Percentiles rank a stretch among this genome's conserved stretches.
These are phyloP conservation scores for Tricholoma bakamatsutake DNA, from an alignment of 768 basidiomycete species.

Conservation along the genomic window DNA sequence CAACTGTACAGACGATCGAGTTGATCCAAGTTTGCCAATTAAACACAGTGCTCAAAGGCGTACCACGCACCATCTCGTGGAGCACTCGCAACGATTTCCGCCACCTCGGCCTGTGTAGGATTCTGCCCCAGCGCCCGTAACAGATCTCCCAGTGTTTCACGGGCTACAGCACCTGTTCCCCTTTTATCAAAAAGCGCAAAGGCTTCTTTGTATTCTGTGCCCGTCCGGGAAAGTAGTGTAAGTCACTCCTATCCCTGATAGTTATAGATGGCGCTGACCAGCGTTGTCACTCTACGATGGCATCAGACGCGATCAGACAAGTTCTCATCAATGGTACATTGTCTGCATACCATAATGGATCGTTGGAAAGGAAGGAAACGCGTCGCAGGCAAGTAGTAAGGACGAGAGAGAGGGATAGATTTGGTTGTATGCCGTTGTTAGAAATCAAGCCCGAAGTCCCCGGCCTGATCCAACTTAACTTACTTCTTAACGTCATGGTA, in stretches of 20 bases:
- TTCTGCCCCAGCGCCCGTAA: conserved; percentile 95
- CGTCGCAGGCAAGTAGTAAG: conserved; percentile 1
- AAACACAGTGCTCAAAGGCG: background rate
- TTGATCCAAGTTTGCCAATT: background rate
- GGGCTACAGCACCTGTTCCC: conserved; percentile 85
- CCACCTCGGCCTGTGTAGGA: conserved; percentile 98
- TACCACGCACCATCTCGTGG: conserved; percentile 64
- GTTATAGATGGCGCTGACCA: conserved; percentile 17
- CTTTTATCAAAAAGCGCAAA: conserved; percentile 98
- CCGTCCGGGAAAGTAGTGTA: background rate
- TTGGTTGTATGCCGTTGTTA: conserved; percentile 12
- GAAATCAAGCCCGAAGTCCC: background rate
- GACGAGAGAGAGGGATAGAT: conserved; percentile 7
- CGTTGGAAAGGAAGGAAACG: conserved; percentile 3
- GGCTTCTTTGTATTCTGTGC: conserved; percentile 91
- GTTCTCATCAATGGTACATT: background rate
- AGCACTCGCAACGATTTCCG: conserved; percentile 65
- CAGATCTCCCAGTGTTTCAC: conserved; percentile 87
- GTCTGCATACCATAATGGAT: conserved; percentile 25
- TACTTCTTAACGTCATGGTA: conserved; percentile 9
- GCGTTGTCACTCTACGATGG: conserved; percentile 33
- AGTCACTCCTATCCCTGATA: background rate
- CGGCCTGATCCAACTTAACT: background rate
- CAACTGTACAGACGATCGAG: conserved; percentile 43
- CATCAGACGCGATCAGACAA: background rate